phyloP scores from a whole-genome alignment of 1,284 basidiomycete genomes.

The Pholiota adiposa region DNA sequence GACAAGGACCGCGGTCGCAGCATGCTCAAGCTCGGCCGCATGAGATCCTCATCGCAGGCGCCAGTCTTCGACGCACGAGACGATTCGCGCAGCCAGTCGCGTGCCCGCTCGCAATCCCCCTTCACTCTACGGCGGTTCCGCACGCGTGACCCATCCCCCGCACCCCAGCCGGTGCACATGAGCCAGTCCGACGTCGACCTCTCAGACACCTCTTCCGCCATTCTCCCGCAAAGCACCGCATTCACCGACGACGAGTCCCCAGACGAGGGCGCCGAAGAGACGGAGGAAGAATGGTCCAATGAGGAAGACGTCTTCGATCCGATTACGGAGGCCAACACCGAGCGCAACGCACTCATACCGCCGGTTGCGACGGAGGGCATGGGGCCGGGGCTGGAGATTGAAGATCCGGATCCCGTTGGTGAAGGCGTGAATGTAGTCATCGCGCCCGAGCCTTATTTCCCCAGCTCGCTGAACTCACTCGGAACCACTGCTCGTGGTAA shows the following conservation, averaged over 20 bases:
- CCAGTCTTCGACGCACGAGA: conserved; percentile 30
- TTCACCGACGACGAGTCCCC: conserved; percentile 57
- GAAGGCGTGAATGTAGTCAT: conserved; percentile 92
- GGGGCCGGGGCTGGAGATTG: conserved; percentile 32
- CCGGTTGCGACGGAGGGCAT: conserved; percentile 38
- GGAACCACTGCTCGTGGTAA: conserved; percentile 37
- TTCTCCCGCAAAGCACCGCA: conserved; percentile 58
- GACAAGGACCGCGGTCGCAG: conserved; percentile 64
- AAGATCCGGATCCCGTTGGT: conserved; percentile 76
- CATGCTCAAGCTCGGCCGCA: conserved; percentile 41
- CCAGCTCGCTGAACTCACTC: conserved; percentile 62
- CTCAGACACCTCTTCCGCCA: conserved; percentile 40
- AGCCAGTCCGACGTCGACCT: conserved; percentile 72
- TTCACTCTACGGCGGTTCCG: conserved; percentile 67
- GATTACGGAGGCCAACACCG: conserved; percentile 73
- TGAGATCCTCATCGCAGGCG: conserved; percentile 58
- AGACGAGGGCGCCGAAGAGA: conserved; percentile 56
- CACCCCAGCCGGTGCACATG: conserved; percentile 72
- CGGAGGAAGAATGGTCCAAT: conserved; percentile 43
- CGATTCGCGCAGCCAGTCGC: conserved; percentile 44
- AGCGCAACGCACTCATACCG: conserved; percentile 68
- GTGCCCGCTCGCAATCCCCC: conserved; percentile 73
- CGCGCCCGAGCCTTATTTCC: conserved; percentile 80
- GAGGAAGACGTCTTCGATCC: conserved; percentile 73
- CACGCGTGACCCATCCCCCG: conserved; percentile 69